These are phyloP conservation scores for Closterium sp. DNA, from an alignment of 139 green algal species.

Conservation along the genomic window DNA sequence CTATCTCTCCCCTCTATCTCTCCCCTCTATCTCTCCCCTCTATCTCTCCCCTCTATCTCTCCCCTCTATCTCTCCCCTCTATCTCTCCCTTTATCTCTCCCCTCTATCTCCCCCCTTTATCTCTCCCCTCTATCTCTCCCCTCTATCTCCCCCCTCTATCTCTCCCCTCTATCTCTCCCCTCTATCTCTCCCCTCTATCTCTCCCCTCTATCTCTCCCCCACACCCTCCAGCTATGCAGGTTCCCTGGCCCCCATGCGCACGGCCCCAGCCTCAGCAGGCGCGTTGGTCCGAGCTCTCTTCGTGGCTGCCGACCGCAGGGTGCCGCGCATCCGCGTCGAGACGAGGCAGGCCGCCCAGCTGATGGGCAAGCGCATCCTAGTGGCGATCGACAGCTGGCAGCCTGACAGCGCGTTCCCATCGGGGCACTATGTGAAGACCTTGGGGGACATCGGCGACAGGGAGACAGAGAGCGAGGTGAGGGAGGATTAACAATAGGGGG, in stretches of 20 bases:
- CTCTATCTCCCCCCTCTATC: not conserved
- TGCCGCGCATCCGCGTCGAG: slow-evolving; percentile 68
- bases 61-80: too few species aligned
- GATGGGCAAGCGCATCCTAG: slow-evolving; percentile 57
- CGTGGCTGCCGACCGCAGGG: slow-evolving; percentile 42
- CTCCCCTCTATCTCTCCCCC: too few species aligned
- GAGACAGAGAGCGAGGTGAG: slow-evolving; percentile 78
- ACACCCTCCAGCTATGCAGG: not conserved
- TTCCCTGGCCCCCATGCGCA: slow-evolving; percentile 22
- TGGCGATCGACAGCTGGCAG: slow-evolving; percentile 60
- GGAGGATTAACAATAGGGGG: not conserved
- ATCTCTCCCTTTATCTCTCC: too few species aligned
- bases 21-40: too few species aligned
- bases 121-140: too few species aligned
- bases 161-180: too few species aligned
- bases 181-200: too few species aligned
- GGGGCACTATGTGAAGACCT: slow-evolving; percentile 58
- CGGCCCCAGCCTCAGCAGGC: not conserved
- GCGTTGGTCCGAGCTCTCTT: slow-evolving; percentile 36
- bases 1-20: too few species aligned
- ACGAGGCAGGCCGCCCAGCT: slow-evolving; percentile 68
- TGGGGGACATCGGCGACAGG: slow-evolving; percentile 57
- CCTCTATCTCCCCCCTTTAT: too few species aligned
- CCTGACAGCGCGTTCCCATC: slow-evolving; percentile 37
- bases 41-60: too few species aligned